A percentile compares a stretch with the other conserved stretches of the same genome.
Evolutionary conservation across 2,329 filamentous ascomycete species (phyloP).

Genomic region (Dichotomopilus funicola): DNA sequence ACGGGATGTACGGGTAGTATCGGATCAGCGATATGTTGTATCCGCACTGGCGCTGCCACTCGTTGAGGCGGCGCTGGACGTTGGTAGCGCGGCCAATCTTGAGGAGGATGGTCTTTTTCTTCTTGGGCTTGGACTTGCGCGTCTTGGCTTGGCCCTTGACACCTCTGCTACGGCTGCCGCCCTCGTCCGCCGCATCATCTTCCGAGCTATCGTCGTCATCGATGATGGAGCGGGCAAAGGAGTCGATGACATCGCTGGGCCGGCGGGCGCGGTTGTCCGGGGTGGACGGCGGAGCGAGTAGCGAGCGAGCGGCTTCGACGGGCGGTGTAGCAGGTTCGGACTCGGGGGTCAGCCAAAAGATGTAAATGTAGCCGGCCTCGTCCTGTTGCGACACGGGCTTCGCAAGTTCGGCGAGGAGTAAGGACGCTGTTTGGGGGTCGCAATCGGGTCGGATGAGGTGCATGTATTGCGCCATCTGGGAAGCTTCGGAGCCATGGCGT

Average conservation of each 20-base stretch:
- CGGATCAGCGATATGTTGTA: constrained; percentile 82
- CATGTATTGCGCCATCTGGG: constrained; percentile 44
- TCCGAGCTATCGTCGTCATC: constrained; percentile 3
- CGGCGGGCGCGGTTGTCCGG: constrained; percentile 35
- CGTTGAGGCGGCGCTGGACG: constrained; percentile 81
- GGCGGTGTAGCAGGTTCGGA: constrained; percentile 48
- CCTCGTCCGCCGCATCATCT: not conserved
- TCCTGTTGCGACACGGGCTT: constrained; percentile 67
- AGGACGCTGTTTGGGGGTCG: constrained; percentile 61
- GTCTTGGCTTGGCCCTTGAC: constrained; percentile 6
- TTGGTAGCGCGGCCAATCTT: constrained; percentile 68
- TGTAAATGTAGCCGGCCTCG: constrained; percentile 92
- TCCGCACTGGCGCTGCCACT: constrained; percentile 91
- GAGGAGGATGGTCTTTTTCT: constrained; percentile 57
- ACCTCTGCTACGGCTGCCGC: constrained; percentile 6
- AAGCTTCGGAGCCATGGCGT: constrained; percentile 25
- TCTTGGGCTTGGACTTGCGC: constrained; percentile 9
- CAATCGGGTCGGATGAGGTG: constrained; percentile 64
- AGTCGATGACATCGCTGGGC: constrained; percentile 49
- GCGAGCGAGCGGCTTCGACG: constrained; percentile 51
- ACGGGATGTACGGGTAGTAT: constrained; percentile 77
- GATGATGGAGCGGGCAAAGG: constrained; percentile 34
- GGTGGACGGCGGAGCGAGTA: constrained; percentile 46
- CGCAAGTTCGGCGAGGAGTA: constrained; percentile 68
- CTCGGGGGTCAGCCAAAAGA: constrained; percentile 87